Base-by-base conservation (phyloP, 2,329 filamentous ascomycete species). In the Sporothrix globosa region DNA sequence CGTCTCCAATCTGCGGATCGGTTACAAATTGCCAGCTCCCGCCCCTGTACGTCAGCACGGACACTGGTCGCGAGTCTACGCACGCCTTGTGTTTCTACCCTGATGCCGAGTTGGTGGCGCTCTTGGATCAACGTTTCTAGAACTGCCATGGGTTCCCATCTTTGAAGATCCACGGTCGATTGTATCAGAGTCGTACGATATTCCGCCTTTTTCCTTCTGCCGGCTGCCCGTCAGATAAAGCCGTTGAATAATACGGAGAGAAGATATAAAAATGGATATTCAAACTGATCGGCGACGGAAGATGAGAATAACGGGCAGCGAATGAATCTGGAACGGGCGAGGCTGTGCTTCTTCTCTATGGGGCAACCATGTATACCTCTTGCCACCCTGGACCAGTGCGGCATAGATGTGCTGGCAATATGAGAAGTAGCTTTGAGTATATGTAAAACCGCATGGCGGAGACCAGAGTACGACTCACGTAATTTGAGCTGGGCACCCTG, bases 1-100 rank as follows among this genome's bases (percentile, higher is more conserved):
- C 73, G 77, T 78, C 77, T 79, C 76, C 74, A 76, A 76, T 75
- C 67, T 75, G 78, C 75, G 75, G 77, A 78, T 78, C 74, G 74
- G 77, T 79, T 76, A 75, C 78, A 78, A 75, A 46, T 71, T 70
- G 46, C 34, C 58, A 27, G 53, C 50, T 21, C n/a, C 70, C 50
- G 17, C 44, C 46, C 69, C 65, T 56, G 54, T 48, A 34, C 44
- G 41, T 48, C 60, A 65, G 44, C 61, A 66, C 44, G 44, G 44
- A 24, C 44, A n/a, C 3, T 13, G 61, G 10, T 44, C 44, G 46
- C n/a, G 24, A 34, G n/a, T 14, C 41, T 21, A 48, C 41, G 41
- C 14, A n/a, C 48, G 2, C 34, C 17, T 24, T 30, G 21, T 27
- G 41, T 24, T 63, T 65, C 41, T 30, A 21, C 21, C 41, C 44